Conservation (phyloP, 345 rosid genomes). For the Brassica carinata region DNA sequence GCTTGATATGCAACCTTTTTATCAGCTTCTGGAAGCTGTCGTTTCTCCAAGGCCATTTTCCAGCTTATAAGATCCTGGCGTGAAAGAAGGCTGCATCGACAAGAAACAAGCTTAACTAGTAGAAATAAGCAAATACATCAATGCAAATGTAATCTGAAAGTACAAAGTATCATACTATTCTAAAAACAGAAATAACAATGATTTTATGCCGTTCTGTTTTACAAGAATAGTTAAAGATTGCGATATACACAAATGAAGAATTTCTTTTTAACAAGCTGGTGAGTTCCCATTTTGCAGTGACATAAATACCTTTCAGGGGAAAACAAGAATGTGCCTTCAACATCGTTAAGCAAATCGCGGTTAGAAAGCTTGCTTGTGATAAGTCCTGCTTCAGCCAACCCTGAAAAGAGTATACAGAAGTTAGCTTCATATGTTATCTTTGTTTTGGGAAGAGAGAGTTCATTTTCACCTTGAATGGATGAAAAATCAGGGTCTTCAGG, state of each 20-base stretch:
- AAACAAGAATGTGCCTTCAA: slow-evolving; percentile 59
- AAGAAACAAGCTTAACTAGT: slow-evolving; percentile 18
- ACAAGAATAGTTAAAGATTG: neutral
- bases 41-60: slow-evolving; percentile 95
- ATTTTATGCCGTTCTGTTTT: neutral
- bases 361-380: slow-evolving; percentile 93
- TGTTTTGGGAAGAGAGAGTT: neutral
- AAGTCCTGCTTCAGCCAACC: slow-evolving; percentile 98
- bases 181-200: neutral
- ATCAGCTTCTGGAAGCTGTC: slow-evolving; percentile 87
- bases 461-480: slow-evolving; percentile 79
- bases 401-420: slow-evolving; percentile 52
- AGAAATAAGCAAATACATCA: slow-evolving; percentile 8
- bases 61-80: slow-evolving; percentile 97
- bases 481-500: slow-evolving; percentile 90
- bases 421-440: slow-evolving; percentile 1
- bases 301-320: slow-evolving; percentile 75
- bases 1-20: slow-evolving; percentile 56
- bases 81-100: slow-evolving; percentile 69
- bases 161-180: slow-evolving; percentile 9
- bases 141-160: neutral
- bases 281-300: neutral
- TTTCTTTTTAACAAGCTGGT: neutral
- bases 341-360: slow-evolving; percentile 63
- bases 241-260: neutral